phyloP scores from a whole-genome alignment of 495 filamentous ascomycete species.

The Aspergillus panamensis region DNA sequence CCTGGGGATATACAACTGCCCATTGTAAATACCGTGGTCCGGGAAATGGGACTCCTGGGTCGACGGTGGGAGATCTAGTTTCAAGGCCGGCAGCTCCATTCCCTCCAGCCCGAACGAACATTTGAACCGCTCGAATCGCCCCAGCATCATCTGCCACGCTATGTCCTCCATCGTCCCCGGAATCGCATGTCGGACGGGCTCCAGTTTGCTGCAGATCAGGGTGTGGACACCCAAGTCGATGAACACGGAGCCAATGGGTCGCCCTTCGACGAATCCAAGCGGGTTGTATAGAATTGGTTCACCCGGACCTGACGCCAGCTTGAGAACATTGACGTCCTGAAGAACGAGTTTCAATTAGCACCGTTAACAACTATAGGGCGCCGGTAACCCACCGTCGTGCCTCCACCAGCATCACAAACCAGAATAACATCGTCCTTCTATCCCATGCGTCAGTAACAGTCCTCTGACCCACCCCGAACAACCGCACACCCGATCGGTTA shows the following conservation, averaged over 20 bases:
- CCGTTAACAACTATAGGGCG: no score
- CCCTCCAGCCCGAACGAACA: conserved; percentile 10
- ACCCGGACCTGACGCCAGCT: neutral
- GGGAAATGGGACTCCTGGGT: conserved; percentile 3
- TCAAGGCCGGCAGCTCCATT: neutral
- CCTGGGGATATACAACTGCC: conserved; percentile 4
- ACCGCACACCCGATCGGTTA: neutral
- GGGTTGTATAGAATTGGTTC: conserved; percentile 7
- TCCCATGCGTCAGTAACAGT: neutral
- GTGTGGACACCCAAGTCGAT: conserved; percentile 5
- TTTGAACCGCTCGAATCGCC: conserved; percentile 14
- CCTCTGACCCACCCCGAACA: neutral
- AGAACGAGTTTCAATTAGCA: neutral
- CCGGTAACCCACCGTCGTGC: conserved; percentile 1
- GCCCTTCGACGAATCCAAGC: conserved; percentile 9
- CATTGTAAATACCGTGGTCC: conserved; percentile 6
- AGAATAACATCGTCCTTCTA: conserved; percentile 14
- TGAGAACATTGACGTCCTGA: conserved; percentile 10
- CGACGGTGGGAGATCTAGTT: neutral
- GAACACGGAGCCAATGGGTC: conserved; percentile 11
- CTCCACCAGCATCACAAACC: conserved; percentile 10
- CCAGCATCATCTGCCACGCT: conserved; percentile 11
- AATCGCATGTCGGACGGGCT: neutral
- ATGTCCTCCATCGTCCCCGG: conserved; percentile 3
- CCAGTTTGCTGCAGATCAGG: conserved; percentile 6